Evolutionary conservation across 352 stramenopile species (phyloP).

Genomic region (Phytophthora megakarya): DNA sequence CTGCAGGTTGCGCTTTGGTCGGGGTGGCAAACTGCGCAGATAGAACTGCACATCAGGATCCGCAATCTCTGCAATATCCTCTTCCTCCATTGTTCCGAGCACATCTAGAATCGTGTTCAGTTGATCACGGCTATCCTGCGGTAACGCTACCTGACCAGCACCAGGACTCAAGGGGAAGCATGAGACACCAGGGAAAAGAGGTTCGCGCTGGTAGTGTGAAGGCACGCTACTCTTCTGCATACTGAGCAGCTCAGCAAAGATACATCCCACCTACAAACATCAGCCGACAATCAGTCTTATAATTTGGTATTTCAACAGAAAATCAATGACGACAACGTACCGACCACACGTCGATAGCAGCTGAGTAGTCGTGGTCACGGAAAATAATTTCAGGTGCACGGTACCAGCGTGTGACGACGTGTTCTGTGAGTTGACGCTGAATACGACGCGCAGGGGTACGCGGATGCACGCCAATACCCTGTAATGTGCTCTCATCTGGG

Average conservation of each 20-base stretch:
- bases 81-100: constrained; percentile 84
- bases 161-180: constrained; percentile 87
- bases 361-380: constrained; percentile 87
- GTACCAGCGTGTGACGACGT: constrained; percentile 96
- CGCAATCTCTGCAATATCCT: constrained; percentile 86
- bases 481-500: constrained; percentile 60
- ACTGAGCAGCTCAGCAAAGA: constrained; percentile 94
- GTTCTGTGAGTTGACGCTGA: constrained; percentile 93
- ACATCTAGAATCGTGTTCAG: constrained; percentile 90
- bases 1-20: constrained; percentile 72
- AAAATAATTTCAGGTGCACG: constrained; percentile 96
- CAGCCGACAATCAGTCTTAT: constrained; percentile 6
- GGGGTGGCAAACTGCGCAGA: constrained; percentile 71
- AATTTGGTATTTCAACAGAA: neutral
- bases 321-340: constrained; percentile 45
- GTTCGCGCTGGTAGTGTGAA: constrained; percentile 93
- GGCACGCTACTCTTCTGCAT: constrained; percentile 97
- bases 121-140: constrained; percentile 85
- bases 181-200: constrained; percentile 94
- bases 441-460: constrained; percentile 79
- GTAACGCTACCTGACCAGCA: constrained; percentile 71
- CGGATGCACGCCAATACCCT: constrained; percentile 71
- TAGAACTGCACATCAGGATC: constrained; percentile 87
- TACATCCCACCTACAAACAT: constrained; percentile 88
- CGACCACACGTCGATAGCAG: constrained; percentile 89